A percentile compares a stretch with the other conserved stretches of the same genome.
Evolutionary conservation across 345 rosid genomes (phyloP).

Genomic region (Lepidium africanum): DNA sequence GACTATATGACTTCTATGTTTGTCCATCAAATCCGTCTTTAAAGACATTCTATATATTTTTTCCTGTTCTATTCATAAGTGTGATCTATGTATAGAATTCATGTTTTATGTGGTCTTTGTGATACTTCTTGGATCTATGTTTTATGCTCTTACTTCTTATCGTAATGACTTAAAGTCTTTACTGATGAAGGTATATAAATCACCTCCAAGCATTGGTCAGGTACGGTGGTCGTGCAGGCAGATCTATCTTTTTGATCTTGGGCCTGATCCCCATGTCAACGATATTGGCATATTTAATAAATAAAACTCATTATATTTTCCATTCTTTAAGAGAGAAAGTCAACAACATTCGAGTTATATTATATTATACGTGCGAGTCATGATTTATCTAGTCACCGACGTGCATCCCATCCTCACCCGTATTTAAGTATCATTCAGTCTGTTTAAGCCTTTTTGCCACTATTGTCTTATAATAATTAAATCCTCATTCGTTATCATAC

Average conservation of each 20-base stretch:
- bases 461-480: neutral
- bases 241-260: slow-evolving; percentile 16
- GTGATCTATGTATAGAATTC: too few relatives aligned
- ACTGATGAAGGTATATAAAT: neutral
- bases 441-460: slow-evolving; percentile 4
- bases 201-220: neutral
- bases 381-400: slow-evolving; percentile 18
- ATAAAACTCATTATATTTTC: neutral
- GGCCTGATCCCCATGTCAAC: slow-evolving; percentile 16
- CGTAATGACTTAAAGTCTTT: neutral
- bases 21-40: neutral
- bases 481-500: neutral
- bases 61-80: too few relatives aligned
- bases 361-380: slow-evolving; percentile 21
- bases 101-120: too few relatives aligned
- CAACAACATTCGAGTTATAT: slow-evolving; percentile 10
- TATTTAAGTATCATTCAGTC: slow-evolving; percentile 22
- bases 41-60: neutral
- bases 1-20: neutral
- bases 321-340: slow-evolving; percentile 1
- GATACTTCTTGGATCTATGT: too few relatives aligned
- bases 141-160: neutral
- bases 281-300: neutral
- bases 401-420: slow-evolving; percentile 27
- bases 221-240: slow-evolving; percentile 32